These are phyloP conservation scores for Canna indica DNA, from an alignment of 176 grass and related monocot species.

Conservation along the genomic window DNA sequence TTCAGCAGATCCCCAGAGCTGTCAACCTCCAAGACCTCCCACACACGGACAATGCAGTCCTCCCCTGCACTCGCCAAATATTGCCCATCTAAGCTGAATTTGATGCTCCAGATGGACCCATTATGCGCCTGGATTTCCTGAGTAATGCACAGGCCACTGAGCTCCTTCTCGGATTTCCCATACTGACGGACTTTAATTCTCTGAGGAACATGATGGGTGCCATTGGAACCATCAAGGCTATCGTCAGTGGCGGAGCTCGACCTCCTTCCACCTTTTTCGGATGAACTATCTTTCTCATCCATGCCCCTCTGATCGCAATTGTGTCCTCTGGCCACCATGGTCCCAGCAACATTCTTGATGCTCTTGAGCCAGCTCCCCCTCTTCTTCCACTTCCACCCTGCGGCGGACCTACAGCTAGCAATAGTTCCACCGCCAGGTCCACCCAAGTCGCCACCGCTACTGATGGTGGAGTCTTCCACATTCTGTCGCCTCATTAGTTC, in stretches of 20 bases:
- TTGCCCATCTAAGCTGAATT: conserved; percentile 77
- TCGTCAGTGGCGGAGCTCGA: conserved; percentile 75
- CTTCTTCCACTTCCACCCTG: conserved; percentile 43
- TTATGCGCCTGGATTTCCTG: conserved; percentile 72
- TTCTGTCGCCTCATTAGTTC: conserved; percentile 76
- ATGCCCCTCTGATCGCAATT: conserved; percentile 27
- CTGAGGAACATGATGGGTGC: conserved; percentile 25
- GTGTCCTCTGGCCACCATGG: conserved; percentile 13
- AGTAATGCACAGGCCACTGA: conserved; percentile 76
- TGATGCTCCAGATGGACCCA: conserved; percentile 74
- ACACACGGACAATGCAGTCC: conserved; percentile 76
- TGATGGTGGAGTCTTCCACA: conserved; percentile 9
- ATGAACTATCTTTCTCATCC: conserved; percentile 36
- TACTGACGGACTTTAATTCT: conserved; percentile 77
- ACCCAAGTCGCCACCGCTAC: conserved; percentile 7
- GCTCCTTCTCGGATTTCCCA: conserved; percentile 80
- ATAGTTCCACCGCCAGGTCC: conserved; percentile 17
- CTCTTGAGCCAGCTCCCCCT: conserved; percentile 49
- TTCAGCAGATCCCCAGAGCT: conserved; percentile 32
- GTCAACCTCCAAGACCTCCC: conserved; percentile 63
- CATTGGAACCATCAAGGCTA: conserved; percentile 41
- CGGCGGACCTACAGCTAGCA: conserved; percentile 13
- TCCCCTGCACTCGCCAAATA: conserved; percentile 85
- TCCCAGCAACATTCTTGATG: conserved; percentile 61
- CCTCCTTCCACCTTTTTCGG: conserved; percentile 40